Percentiles rank a stretch among this genome's conserved stretches.
These are phyloP conservation scores for Amborella trichopoda DNA, from an alignment of 164 flowering plant genomes.

Conservation along the genomic window DNA sequence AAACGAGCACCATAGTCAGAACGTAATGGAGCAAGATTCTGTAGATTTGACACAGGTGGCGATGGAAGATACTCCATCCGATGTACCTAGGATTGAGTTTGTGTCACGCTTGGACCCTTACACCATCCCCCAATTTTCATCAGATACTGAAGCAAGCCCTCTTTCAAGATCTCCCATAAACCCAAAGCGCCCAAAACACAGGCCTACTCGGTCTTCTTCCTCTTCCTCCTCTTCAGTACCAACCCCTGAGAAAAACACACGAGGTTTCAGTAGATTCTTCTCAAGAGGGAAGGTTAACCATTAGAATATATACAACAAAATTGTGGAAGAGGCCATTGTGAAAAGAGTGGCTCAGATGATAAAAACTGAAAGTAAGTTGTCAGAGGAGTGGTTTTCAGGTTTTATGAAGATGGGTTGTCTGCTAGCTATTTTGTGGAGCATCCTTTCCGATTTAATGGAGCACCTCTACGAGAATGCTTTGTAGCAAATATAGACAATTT, in stretches of 20 bases:
- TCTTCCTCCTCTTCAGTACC: conserved; percentile 39
- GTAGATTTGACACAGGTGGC: conserved; percentile 33
- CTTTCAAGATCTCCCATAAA: conserved; percentile 36
- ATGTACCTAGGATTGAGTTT: conserved; percentile 15
- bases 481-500: too few species aligned
- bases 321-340: too few species aligned
- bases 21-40: conserved; percentile 9
- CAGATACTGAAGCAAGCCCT: conserved; percentile 29
- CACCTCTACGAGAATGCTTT: too few species aligned
- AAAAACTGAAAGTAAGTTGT: too few species aligned
- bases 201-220: conserved; percentile 40
- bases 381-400: too few species aligned
- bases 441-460: too few species aligned
- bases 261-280: conserved; percentile 82
- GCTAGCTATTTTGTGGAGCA: too few species aligned
- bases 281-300: conserved; percentile 45
- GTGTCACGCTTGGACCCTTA: conserved; percentile 31
- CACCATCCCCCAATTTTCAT: conserved; percentile 23
- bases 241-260: conserved; percentile 69
- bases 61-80: conserved; percentile 17
- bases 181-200: conserved; percentile 37
- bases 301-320: too few species aligned
- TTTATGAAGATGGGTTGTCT: too few species aligned
- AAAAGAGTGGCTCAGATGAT: too few species aligned
- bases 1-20: conserved; percentile 20